Conservation (phyloP, 352 stramenopile genomes). For the Globisporangium acanthophoron region DNA sequence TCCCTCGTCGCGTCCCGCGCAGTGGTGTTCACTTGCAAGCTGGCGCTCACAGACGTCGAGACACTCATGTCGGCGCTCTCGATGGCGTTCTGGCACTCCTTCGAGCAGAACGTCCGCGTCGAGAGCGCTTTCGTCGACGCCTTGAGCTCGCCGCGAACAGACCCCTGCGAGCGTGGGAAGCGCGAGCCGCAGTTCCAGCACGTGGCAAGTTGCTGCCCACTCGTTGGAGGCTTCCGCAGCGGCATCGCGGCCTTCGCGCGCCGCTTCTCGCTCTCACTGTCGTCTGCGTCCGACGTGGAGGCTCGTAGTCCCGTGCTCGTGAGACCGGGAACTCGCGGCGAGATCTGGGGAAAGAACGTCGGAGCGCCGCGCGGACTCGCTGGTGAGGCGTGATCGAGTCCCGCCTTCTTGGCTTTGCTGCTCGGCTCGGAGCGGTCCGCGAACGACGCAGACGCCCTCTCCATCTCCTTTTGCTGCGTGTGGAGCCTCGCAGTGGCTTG, state of each 20-base stretch:
- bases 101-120: conserved; percentile 33
- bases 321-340: conserved; percentile 14
- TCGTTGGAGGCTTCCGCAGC: conserved; percentile 25
- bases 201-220: conserved; percentile 27
- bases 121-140: conserved; percentile 14
- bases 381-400: neutral
- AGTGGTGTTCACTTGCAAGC: conserved; percentile 13
- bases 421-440: conserved; percentile 4
- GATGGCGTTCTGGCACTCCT: conserved; percentile 28
- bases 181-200: conserved; percentile 63
- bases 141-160: conserved; percentile 7
- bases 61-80: conserved; percentile 39
- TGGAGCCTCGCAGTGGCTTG: conserved; percentile 31
- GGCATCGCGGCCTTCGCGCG: conserved; percentile 12
- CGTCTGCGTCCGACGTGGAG: conserved; percentile 3
- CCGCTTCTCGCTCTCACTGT: conserved; percentile 4
- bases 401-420: neutral
- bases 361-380: conserved; percentile 5
- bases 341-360: conserved; percentile 23
- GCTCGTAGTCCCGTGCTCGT: neutral
- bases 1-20: neutral
- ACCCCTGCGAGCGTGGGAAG: conserved; percentile 32
- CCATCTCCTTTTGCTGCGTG: conserved; percentile 35
- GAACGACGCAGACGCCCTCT: conserved; percentile 2
- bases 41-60: conserved; percentile 24